Percentiles rank a stretch among this genome's conserved stretches.
phyloP scores from a whole-genome alignment of 805 yeast species.

The Maudiozyma saulgeensis region DNA sequence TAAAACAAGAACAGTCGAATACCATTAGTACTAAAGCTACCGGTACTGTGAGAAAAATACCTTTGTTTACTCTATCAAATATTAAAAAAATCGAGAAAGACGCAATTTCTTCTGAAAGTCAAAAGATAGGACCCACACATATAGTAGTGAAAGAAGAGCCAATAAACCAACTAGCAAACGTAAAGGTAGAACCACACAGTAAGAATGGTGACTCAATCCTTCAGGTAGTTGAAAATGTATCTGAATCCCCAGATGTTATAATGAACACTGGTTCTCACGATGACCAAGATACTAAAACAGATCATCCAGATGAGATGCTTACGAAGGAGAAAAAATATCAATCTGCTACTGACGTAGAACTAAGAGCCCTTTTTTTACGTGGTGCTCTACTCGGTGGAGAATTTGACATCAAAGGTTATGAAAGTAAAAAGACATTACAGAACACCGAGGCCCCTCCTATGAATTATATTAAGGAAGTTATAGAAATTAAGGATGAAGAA shows the following conservation, averaged over 20 bases:
- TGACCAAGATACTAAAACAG: background rate
- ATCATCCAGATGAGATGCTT: too few relatives aligned
- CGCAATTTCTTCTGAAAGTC: background rate
- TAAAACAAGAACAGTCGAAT: background rate
- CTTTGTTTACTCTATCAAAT: constrained; percentile 18
- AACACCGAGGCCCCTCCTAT: background rate
- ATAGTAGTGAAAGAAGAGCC: background rate
- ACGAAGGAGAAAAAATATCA: background rate
- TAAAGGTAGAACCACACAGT: background rate
- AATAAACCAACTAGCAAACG: background rate
- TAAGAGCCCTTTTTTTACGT: background rate
- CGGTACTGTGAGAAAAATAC: constrained; percentile 9
- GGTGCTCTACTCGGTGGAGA: background rate
- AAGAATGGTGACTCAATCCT: too few relatives aligned
- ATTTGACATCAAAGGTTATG: background rate
- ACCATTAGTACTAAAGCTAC: background rate
- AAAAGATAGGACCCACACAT: background rate
- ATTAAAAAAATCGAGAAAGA: constrained; percentile 9
- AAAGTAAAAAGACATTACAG: background rate
- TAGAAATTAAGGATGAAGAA: constrained; percentile 4
- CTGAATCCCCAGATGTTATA: background rate
- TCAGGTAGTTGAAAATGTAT: background rate
- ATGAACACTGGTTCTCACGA: background rate
- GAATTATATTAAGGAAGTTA: background rate
- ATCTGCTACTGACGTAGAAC: background rate